Evolutionary conservation across 805 yeast species (phyloP).

Genomic region (Lachancea fermentati): DNA sequence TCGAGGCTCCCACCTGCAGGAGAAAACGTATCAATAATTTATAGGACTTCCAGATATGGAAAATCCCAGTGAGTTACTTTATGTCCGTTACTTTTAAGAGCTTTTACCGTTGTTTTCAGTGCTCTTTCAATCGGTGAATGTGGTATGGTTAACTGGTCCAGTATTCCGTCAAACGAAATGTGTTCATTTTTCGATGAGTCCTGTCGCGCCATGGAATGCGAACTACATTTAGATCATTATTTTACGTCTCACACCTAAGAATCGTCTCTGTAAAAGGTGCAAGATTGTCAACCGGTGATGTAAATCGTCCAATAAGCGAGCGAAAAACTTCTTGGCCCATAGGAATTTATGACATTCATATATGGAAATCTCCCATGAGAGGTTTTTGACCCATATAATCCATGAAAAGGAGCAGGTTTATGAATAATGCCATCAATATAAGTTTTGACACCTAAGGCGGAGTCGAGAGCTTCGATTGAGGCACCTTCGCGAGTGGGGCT

Average conservation of each 20-base stretch:
- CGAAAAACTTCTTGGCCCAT: constrained; percentile 49
- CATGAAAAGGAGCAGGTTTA: constrained; percentile 52
- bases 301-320: constrained; percentile 52
- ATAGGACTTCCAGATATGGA: constrained; percentile 23
- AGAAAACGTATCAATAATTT: constrained; percentile 26
- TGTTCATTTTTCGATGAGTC: constrained; percentile 19
- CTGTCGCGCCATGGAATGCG: constrained; percentile 46
- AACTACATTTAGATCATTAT: constrained; percentile 42
- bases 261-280: constrained; percentile 42
- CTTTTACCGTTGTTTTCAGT: constrained; percentile 27
- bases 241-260: constrained; percentile 42
- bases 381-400: constrained; percentile 28
- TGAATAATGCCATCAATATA: constrained; percentile 64
- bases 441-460: constrained; percentile 54
- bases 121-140: constrained; percentile 53
- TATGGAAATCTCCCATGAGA: constrained; percentile 20
- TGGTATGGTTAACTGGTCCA: constrained; percentile 44
- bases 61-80: constrained; percentile 40
- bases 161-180: constrained; percentile 43
- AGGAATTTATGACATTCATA: constrained; percentile 34
- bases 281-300: constrained; percentile 44
- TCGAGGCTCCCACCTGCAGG: constrained; percentile 34
- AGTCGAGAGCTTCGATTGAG: constrained; percentile 43
- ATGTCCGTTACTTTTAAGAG: constrained; percentile 35
- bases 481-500: constrained; percentile 63